These are phyloP conservation scores for Cercospora janseana DNA, from an alignment of 2,329 filamentous ascomycete species.

Conservation along the genomic window DNA sequence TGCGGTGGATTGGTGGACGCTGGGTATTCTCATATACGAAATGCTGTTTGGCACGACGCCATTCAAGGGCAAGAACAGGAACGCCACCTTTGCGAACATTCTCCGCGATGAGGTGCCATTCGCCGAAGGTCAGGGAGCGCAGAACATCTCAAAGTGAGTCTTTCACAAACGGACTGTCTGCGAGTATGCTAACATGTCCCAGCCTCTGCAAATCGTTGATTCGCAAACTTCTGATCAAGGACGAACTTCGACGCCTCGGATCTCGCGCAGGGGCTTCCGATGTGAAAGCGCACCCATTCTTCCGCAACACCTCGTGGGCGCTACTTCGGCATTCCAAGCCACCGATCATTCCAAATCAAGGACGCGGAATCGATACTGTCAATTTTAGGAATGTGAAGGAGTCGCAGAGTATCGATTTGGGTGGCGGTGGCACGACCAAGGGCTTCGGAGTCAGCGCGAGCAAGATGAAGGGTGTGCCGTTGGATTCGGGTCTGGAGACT, in stretches of 20 bases:
- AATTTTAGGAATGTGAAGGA: constrained; percentile 99
- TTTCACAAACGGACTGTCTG: neutral
- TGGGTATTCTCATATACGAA: constrained; percentile 96
- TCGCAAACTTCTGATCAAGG: constrained; percentile 94
- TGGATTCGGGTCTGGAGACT: constrained; percentile 82
- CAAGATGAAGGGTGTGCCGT: constrained; percentile 70
- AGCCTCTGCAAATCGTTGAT: constrained; percentile 96
- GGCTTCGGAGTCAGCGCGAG: constrained; percentile 36
- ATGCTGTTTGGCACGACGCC: constrained; percentile 98
- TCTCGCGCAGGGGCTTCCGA: constrained; percentile 94
- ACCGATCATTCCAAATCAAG: constrained; percentile 89
- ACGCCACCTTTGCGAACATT: constrained; percentile 97
- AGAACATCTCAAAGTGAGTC: constrained; percentile 87
- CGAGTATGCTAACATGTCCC: constrained; percentile 13
- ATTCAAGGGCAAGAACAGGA: constrained; percentile 99
- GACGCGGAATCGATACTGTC: constrained; percentile 84
- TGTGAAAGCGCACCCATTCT: constrained; percentile 95
- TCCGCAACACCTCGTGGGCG: constrained; percentile 93
- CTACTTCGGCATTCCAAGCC: constrained; percentile 97
- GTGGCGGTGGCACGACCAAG: constrained; percentile 51
- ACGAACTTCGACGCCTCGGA: constrained; percentile 88
- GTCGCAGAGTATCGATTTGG: constrained; percentile 88
- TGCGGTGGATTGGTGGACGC: constrained; percentile 98
- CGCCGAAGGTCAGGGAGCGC: constrained; percentile 79
- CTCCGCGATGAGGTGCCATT: constrained; percentile 93